A percentile compares a stretch with the other conserved stretches of the same genome.
Conservation (phyloP, 31 red algal species). For the Porphyra umbilicalis region DNA sequence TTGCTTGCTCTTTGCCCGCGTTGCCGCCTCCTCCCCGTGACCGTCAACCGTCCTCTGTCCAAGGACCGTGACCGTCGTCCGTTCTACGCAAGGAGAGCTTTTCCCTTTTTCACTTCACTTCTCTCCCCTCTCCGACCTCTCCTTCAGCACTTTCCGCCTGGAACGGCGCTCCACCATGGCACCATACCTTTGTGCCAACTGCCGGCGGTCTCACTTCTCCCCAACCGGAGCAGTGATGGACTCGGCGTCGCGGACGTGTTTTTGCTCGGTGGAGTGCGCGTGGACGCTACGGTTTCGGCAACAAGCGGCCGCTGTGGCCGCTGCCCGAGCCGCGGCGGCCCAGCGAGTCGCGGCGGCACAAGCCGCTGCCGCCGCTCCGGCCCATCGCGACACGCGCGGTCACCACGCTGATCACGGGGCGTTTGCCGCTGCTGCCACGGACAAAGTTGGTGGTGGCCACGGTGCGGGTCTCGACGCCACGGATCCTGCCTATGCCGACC, state of each 20-base stretch:
- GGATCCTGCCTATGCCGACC: neutral
- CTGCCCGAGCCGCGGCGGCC: neutral
- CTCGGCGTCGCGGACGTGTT: neutral
- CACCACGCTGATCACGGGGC: neutral
- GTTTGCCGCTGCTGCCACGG: neutral
- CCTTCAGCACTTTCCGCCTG: neutral
- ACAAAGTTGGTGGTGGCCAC: neutral
- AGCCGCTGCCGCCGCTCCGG: neutral
- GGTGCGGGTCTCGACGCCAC: neutral
- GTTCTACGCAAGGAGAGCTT: too few species aligned
- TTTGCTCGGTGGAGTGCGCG: neutral
- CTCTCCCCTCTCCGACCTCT: neutral
- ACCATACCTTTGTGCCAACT: neutral
- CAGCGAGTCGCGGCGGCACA: neutral
- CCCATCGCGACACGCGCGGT: neutral
- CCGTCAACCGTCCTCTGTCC: too few species aligned
- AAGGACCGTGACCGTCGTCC: neutral
- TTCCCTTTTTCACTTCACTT: neutral
- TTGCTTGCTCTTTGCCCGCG: too few species aligned
- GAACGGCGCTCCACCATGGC: neutral
- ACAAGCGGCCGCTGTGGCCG: neutral
- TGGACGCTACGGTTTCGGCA: neutral
- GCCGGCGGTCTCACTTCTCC: neutral
- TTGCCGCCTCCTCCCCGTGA: too few species aligned
- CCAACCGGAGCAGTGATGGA: neutral